phyloP scores from a whole-genome alignment of 129 eudicot genomes.

The Scalesia atractyloides region DNA sequence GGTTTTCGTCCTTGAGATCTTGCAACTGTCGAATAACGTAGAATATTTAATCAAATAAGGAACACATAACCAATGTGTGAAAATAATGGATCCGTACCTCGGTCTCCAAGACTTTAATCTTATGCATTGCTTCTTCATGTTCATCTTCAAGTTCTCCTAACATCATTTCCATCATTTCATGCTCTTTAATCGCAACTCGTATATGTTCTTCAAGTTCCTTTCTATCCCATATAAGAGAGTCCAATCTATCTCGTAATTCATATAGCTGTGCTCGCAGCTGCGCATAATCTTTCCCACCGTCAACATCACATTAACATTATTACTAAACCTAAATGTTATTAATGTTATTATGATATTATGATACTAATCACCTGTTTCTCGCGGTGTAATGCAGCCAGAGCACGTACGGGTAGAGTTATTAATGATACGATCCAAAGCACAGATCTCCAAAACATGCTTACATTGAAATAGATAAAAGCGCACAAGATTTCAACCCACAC shows the following conservation, averaged over 20 bases:
- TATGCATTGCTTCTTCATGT: constrained; percentile 66
- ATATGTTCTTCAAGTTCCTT: constrained; percentile 61
- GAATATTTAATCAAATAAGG: constrained; percentile 1
- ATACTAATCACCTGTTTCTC: constrained; percentile 54
- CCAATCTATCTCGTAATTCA: constrained; percentile 57
- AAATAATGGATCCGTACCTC: constrained; percentile 42
- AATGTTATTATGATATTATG: background rate
- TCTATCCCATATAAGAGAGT: constrained; percentile 54
- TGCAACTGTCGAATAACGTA: constrained; percentile 46
- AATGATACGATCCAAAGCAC: constrained; percentile 48
- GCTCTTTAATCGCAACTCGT: constrained; percentile 45
- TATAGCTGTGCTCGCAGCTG: constrained; percentile 57
- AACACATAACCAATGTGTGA: background rate
- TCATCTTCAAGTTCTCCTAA: constrained; percentile 78
- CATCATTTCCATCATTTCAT: constrained; percentile 56
- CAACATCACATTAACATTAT: background rate
- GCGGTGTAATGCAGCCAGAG: constrained; percentile 59
- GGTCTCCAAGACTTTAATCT: constrained; percentile 55
- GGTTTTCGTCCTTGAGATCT: constrained; percentile 51
- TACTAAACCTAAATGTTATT: background rate
- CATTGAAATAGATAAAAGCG: constrained; percentile 44
- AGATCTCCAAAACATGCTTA: constrained; percentile 50
- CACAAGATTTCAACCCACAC: constrained; percentile 66
- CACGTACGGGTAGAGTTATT: constrained; percentile 59
- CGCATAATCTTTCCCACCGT: constrained; percentile 9